Base-by-base conservation (phyloP, 345 rosid species). In the Populus davidiana region DNA sequence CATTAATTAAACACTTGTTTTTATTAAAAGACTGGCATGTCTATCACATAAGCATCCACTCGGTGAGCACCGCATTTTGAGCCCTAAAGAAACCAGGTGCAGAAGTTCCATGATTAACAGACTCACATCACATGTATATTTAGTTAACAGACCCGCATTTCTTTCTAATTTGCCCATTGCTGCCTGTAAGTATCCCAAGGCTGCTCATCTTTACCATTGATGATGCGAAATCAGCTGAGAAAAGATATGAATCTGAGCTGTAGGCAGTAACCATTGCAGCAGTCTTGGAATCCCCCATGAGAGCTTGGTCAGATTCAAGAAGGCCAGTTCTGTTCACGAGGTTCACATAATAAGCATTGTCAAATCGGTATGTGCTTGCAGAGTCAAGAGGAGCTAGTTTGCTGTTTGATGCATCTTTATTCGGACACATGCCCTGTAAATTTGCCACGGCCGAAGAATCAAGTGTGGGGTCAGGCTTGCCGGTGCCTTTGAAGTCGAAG, bases 171-270 rank as follows among this genome's bases (percentile, higher is more conserved):
- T 91, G 85, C 21, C 97, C 97, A 39, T 86, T 76, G 16, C 47
- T 62, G 77, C 97, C 97, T 0, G 92, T 89, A 54, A 91, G 81
- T 47, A 90, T 78, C n/a, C 95, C 98, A 2, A 93, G 64, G 14
- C 83, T 89, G 8, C 89, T 86, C 63, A 93, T 77, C 89, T 90
- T 91, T 25, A 85, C 85, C 98, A 93, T 93, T 1, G 98, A 92
- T 27, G 87, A 78, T 20, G 87, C 92, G 14, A 93, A 91, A 74
- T 93, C 97, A 66, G 39, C 86, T 35, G 79, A 80, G 83, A 93
- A 91, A 44, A 86, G 83, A 75, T 70, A 85, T 0, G 88, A 89
- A 61, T 89, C 76, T 47, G 76, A 66, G 54, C 90, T 85, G 29
- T 93, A 94, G 6, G 89, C 80, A 41, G 78, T 84, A 14, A 90